phyloP scores from a whole-genome alignment of 2,329 filamentous ascomycete genomes.

The Cyclaneusma minus region DNA sequence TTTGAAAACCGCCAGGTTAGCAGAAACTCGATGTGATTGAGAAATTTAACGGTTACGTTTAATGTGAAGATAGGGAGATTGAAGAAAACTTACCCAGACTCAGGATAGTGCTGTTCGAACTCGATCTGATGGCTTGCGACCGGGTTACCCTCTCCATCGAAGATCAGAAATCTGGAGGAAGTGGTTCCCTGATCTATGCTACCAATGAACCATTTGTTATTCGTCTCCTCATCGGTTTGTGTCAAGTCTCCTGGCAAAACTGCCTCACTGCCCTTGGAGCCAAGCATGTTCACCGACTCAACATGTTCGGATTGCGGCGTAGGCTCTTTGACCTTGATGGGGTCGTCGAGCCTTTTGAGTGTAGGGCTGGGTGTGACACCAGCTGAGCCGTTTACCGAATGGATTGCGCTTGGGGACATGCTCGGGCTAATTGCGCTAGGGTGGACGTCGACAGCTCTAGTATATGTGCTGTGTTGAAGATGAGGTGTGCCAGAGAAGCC shows the following conservation, averaged over 20 bases:
- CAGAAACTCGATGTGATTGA: not conserved
- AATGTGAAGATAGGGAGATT: not conserved
- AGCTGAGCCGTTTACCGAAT: too few species aligned
- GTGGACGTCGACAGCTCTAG: too few species aligned
- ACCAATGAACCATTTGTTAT: constrained; percentile 54
- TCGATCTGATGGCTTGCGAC: constrained; percentile 76
- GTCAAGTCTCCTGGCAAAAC: constrained; percentile 1
- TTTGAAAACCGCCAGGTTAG: constrained; percentile 5
- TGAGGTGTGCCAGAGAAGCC: too few species aligned
- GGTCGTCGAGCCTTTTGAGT: too few species aligned
- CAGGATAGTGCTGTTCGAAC: constrained; percentile 70
- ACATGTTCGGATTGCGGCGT: too few species aligned
- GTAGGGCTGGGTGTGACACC: too few species aligned
- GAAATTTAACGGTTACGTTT: not conserved
- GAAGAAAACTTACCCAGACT: constrained; percentile 55
- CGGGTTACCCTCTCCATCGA: constrained; percentile 63
- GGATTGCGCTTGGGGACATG: too few species aligned
- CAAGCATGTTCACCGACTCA: too few species aligned
- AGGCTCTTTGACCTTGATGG: too few species aligned
- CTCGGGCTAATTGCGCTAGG: too few species aligned
- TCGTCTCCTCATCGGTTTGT: constrained; percentile 7
- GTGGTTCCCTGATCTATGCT: constrained; percentile 88
- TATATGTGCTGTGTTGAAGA: too few species aligned
- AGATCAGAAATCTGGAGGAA: constrained; percentile 79
- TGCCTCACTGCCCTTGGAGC: too few species aligned